These are phyloP conservation scores for Acanthamoeba healyi DNA, from an alignment of 208 protist species.

Conservation along the genomic window DNA sequence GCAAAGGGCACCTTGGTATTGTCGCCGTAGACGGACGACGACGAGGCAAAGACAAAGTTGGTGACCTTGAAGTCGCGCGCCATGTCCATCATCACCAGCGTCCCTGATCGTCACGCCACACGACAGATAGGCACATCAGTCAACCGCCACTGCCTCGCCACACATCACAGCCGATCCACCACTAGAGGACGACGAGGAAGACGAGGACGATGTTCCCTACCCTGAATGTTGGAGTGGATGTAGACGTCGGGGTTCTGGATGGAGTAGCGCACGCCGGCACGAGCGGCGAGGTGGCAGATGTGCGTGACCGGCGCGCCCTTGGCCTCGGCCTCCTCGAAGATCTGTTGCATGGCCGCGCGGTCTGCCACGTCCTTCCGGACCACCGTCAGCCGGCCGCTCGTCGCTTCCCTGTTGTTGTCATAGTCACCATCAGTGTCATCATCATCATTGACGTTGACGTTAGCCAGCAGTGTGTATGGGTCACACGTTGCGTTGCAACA, in stretches of 20 bases:
- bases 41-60: slow-evolving; percentile 75
- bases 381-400: not conserved
- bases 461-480: no score
- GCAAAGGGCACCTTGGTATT: slow-evolving; percentile 72
- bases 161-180: not conserved
- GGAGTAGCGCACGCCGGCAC: slow-evolving; percentile 71
- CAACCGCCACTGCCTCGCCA: no score
- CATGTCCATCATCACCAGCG: slow-evolving; percentile 77
- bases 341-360: not conserved
- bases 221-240: slow-evolving; percentile 76
- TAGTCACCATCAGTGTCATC: no score
- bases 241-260: slow-evolving; percentile 73
- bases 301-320: slow-evolving; percentile 52
- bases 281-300: slow-evolving; percentile 72
- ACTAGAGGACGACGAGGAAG: not conserved
- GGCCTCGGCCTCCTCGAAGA: slow-evolving; percentile 33
- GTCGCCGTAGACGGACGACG: slow-evolving; percentile 70
- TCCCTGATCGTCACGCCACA: not conserved
- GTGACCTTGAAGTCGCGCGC: slow-evolving; percentile 59
- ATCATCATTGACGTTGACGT: no score
- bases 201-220: not conserved
- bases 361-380: slow-evolving; percentile 48
- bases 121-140: no score
- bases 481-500: no score
- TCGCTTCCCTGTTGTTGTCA: not conserved